Evolutionary conservation across 768 basidiomycete species (phyloP), one percentile per base, ranked within the genome.

Genomic region (Chalciporus sphaerocephalus): DNA sequence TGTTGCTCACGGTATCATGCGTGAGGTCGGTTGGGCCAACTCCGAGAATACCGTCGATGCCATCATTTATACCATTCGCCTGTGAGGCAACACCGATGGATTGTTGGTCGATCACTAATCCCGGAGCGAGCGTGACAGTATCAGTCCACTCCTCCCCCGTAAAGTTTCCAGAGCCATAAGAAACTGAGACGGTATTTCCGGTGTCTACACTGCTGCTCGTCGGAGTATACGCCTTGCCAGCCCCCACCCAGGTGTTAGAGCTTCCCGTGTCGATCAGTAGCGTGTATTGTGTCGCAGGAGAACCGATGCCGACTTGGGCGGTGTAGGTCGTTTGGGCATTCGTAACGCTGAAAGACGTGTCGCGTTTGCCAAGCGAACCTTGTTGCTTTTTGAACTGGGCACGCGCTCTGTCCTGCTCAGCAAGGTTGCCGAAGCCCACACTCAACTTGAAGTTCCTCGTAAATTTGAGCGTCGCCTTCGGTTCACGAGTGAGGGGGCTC

Each of bases 21-120:
- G 71, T 71, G 18, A 73, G 52, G 42, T 57, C 62, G 5, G 35
- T 41, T 15, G 72, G 72, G 13, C 69, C 63, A 11, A 54, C 38
- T 60, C 72, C 53, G 16, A 74, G 61, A 40, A 72, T 68, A 8
- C 73, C 73, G 43, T 73, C 69, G 16, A 72, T 15, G 3, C 28
- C 57, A 5, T 50, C 63, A 16, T 30, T 1, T 42, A 44, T 17
- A 61, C 43, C 5, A 22, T 4, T 36, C 5, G 42, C 12, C 2
- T 15, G 23, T 1, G 46, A 34, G 4, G 73, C 70, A 38, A 64
- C 66, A 12, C 70, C 48, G 15, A 74, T 67, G n/a, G 58, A 60
- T 54, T 74, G 73, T 0, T 44, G 23, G 16, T 23, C 7, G n/a
- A 53, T 40, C 11, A 45, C 37, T 40, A 48, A 27, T 4, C 28